Evolutionary conservation across 2,329 filamentous ascomycete genomes (phyloP), one percentile per base, ranked within the genome.

Genomic region (Didymella glomerata): DNA sequence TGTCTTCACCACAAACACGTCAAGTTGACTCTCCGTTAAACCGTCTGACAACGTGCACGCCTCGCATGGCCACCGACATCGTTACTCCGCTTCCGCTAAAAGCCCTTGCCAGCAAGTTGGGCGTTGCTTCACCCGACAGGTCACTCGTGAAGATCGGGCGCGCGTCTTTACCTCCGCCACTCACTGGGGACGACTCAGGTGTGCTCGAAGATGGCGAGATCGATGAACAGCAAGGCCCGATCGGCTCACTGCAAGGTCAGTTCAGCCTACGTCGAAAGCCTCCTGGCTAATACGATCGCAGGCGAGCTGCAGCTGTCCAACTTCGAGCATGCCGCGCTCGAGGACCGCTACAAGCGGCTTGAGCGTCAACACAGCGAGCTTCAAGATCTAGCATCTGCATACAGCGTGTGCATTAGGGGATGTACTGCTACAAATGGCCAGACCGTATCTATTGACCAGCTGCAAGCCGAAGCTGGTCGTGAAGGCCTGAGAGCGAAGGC

Each of bases 401-500:
- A 64, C 50, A 46, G 30, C 5, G 62, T 64, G 14, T 41, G 64
- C 1, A 61, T 68, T 4, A 36, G 53, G 27, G 66, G 66, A 25
- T 53, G 38, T 6, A 28, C 54, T 16, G 22, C 47, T 8, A 30
- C n/a, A 11, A 44, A 60, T 4, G 54, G 48, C 10, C 48, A 38
- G 13, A 27, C 32, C 7, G 32, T 51, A 5, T 57, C 57, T 25
- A 56, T 67, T 36, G 51, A 63, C 2, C 62, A 68, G 44, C 55
- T 68, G 32, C 62, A 55, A 20, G 53, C 54, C 4, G 64, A 67
- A 32, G 62, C 62, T 44, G 64, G 61, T 22, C 44, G 34, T 48
- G 57, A 62, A 30, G 62, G 64, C 36, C 34, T 68, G 28, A 60
- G 61, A 32, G 59, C 61, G 25, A 67, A 64, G 48, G 66, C 66